Conservation (phyloP, 2,329 filamentous ascomycete genomes). For the Fonsecaea multimorphosa region DNA sequence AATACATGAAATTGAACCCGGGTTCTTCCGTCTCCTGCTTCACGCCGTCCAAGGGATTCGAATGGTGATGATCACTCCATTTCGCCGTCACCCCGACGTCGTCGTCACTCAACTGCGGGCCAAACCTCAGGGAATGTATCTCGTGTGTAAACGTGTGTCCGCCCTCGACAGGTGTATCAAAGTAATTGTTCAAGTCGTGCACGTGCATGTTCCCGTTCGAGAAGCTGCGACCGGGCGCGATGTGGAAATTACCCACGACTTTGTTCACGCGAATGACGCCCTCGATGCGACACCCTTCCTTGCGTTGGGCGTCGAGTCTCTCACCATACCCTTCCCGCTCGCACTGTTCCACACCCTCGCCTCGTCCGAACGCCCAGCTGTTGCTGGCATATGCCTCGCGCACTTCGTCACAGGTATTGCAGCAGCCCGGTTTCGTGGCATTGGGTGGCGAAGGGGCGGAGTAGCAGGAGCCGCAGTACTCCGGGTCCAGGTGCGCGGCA, state of each 20-base stretch:
- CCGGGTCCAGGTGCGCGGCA: constrained; percentile 80
- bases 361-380: constrained; percentile 92
- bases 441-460: constrained; percentile 76
- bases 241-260: constrained; percentile 97
- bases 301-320: constrained; percentile 82
- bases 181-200: constrained; percentile 96
- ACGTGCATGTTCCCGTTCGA: constrained; percentile 97
- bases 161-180: constrained; percentile 70
- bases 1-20: constrained; percentile 98
- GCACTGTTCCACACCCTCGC: constrained; percentile 93
- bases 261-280: constrained; percentile 95
- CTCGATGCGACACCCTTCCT: constrained; percentile 93
- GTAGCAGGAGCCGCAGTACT: constrained; percentile 94
- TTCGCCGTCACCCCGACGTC: constrained; percentile 60
- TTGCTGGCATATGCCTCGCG: constrained; percentile 88
- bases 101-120: constrained; percentile 82
- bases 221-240: constrained; percentile 94
- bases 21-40: constrained; percentile 78
- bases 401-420: constrained; percentile 96
- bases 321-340: constrained; percentile 92
- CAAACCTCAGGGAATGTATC: constrained; percentile 89
- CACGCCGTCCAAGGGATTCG: constrained; percentile 84
- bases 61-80: constrained; percentile 86
- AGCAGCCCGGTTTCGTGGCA: constrained; percentile 83
- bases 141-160: constrained; percentile 87